Base-by-base conservation (phyloP, 345 rosid genomes). In the Linum tenue region DNA sequence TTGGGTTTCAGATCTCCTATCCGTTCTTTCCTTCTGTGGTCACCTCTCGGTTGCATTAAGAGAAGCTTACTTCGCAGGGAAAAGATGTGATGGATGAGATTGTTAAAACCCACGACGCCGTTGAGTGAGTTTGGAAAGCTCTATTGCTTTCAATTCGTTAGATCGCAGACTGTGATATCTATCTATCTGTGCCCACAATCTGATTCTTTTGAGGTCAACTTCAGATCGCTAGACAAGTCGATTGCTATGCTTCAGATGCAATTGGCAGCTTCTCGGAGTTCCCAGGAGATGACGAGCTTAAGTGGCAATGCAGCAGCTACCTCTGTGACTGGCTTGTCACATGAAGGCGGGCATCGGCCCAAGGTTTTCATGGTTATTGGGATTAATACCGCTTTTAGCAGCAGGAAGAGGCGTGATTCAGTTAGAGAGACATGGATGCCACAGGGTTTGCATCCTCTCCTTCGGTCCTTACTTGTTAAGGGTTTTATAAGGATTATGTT, bases 371-470 rank as follows among this genome's bases (percentile, higher is more conserved):
- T 85, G 87, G 99, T 95, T 56, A 91, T 95, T 69, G 99, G 97
- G 67, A 82, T 94, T 44, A 94, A 94, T 44, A 90, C 99, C 2
- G 97, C 96, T 61, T 94, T 94, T 78, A 94, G 99, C 66, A 89
- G 97, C 77, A 82, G 99, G 74, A 95, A 75, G 84, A 84, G 99
- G 66, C 99, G 96, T 60, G 99, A 95, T 79, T 91, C 97, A 10
- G 82, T 95, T 43, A 76, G 99, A 75, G 95, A 77, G 77, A 95
- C 97, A 16, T 95, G 99, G 99, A 91, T 95, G 99, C 99, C 99
- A 73, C 99, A 78, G 81, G 99, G 97, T 94, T 2, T 4, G 37
- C 43, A 39, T 58, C 31, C 31, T 22, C 31, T 22, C 31, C 31
- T 22, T 22, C 31, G 31, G 31, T 22, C 31, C 31, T 22, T 22